Percentiles rank a stretch among this genome's conserved stretches.
phyloP scores from a whole-genome alignment of 805 yeast genomes.

The Candida cerambycidarum region DNA sequence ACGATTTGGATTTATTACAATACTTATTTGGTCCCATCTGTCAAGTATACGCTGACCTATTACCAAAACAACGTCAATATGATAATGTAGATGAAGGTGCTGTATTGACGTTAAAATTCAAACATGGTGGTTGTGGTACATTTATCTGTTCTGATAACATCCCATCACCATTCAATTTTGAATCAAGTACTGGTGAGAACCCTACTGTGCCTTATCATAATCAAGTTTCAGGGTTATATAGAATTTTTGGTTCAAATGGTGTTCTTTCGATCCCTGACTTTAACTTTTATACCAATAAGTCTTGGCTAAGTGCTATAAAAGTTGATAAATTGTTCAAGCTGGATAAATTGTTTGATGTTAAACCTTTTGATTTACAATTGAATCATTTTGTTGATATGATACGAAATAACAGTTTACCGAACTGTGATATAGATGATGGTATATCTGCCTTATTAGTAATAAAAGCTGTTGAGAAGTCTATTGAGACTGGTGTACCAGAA shows the following conservation, averaged over 20 bases:
- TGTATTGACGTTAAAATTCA: slow-evolving; percentile 30
- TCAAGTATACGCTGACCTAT: slow-evolving; percentile 36
- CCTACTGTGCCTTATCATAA: slow-evolving; percentile 34
- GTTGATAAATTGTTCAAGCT: slow-evolving; percentile 7
- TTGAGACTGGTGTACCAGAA: slow-evolving; percentile 35
- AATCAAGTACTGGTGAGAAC: slow-evolving; percentile 41
- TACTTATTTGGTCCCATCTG: slow-evolving; percentile 39
- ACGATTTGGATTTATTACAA: slow-evolving; percentile 39
- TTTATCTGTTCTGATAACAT: slow-evolving; percentile 40
- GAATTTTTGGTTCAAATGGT: slow-evolving; percentile 40
- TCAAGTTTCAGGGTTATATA: slow-evolving; percentile 31
- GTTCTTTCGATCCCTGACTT: slow-evolving; percentile 40
- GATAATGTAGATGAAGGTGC: slow-evolving; percentile 41
- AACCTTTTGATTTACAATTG: slow-evolving; percentile 41
- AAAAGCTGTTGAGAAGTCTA: slow-evolving; percentile 34
- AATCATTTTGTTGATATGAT: slow-evolving; percentile 39
- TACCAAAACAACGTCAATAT: slow-evolving; percentile 28
- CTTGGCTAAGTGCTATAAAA: slow-evolving; percentile 19
- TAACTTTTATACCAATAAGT: slow-evolving; percentile 21
- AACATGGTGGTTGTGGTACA: slow-evolving; percentile 34
- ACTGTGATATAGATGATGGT: slow-evolving; percentile 39
- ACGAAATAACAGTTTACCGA: slow-evolving; percentile 23
- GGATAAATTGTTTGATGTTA: slow-evolving; percentile 1
- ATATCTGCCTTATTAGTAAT: slow-evolving; percentile 37
- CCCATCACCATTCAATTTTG: slow-evolving; percentile 38